Evolutionary conservation across 345 rosid genomes (phyloP).

Genomic region (Acer saccharum): DNA sequence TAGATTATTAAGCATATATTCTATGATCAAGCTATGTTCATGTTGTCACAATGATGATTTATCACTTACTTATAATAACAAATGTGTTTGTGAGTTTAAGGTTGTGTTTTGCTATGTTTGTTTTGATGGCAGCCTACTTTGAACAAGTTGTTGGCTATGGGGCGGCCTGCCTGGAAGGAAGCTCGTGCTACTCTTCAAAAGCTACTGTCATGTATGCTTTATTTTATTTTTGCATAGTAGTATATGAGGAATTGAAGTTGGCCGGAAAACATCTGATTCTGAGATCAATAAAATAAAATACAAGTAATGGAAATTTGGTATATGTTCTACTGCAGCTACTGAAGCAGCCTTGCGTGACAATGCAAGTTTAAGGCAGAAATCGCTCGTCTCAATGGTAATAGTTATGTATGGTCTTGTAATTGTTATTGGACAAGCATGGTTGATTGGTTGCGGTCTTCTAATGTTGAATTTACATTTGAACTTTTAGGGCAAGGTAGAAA

Average conservation of each 20-base stretch:
- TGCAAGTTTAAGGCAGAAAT: slow-evolving; percentile 54
- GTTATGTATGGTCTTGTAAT: background rate
- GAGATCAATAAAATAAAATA: background rate
- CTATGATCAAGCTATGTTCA: background rate
- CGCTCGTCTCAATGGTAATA: slow-evolving; percentile 71
- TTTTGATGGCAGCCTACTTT: slow-evolving; percentile 66
- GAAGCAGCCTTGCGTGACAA: slow-evolving; percentile 77
- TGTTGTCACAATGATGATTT: background rate
- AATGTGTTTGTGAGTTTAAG: background rate
- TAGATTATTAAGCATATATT: background rate
- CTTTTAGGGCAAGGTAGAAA: slow-evolving; percentile 68
- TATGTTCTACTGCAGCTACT: slow-evolving; percentile 53
- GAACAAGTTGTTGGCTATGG: slow-evolving; percentile 80
- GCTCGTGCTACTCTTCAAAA: slow-evolving; percentile 87
- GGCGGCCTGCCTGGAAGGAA: slow-evolving; percentile 95
- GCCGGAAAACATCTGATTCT: background rate
- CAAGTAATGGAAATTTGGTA: slow-evolving; percentile 7
- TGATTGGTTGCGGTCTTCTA: slow-evolving; percentile 1
- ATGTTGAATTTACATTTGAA: slow-evolving; percentile 17
- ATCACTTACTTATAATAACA: background rate
- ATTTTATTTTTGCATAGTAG: background rate
- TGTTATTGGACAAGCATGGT: background rate
- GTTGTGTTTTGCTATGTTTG: background rate
- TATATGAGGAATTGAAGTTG: slow-evolving; percentile 3
- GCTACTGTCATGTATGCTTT: slow-evolving; percentile 66